phyloP scores from a whole-genome alignment of 2,329 filamentous ascomycete genomes.

The Claviceps sp. region DNA sequence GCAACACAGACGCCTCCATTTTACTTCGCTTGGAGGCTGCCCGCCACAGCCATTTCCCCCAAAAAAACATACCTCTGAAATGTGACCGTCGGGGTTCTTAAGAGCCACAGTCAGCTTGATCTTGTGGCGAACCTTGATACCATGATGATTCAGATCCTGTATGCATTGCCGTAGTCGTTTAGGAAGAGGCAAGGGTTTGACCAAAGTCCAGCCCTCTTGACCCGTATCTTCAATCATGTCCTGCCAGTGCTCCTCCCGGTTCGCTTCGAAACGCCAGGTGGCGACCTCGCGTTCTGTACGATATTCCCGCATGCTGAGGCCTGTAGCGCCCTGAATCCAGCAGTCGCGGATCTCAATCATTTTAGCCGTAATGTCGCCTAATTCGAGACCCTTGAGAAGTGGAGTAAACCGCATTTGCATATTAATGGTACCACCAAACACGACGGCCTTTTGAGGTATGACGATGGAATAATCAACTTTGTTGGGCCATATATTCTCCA shows the following conservation, averaged over 20 bases:
- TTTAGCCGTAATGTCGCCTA: conserved; percentile 71
- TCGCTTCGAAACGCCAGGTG: conserved; percentile 42
- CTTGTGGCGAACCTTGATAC: conserved; percentile 88
- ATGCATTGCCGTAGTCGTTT: conserved; percentile 72
- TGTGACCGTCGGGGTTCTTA: conserved; percentile 87
- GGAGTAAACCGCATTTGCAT: conserved; percentile 81
- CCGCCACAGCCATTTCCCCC: no score
- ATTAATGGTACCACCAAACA: conserved; percentile 77
- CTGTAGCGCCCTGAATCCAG: conserved; percentile 33
- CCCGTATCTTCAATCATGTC: conserved; percentile 55
- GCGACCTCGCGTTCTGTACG: conserved; percentile 52
- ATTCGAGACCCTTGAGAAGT: conserved; percentile 72
- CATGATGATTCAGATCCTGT: conserved; percentile 78
- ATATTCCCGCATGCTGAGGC: conserved; percentile 38
- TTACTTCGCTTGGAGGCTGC: no score
- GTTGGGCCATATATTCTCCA: conserved; percentile 95
- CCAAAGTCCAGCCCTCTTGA: conserved; percentile 51
- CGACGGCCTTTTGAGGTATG: conserved; percentile 84
- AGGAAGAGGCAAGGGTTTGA: conserved; percentile 55
- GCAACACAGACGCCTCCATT: neutral
- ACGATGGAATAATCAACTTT: conserved; percentile 94
- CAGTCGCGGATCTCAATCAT: conserved; percentile 69
- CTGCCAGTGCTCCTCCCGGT: conserved; percentile 50
- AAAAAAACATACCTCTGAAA: conserved; percentile 57
- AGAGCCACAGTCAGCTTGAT: conserved; percentile 83